Conservation (phyloP, 495 filamentous ascomycete species). For the Aspergillus conjunctus region DNA sequence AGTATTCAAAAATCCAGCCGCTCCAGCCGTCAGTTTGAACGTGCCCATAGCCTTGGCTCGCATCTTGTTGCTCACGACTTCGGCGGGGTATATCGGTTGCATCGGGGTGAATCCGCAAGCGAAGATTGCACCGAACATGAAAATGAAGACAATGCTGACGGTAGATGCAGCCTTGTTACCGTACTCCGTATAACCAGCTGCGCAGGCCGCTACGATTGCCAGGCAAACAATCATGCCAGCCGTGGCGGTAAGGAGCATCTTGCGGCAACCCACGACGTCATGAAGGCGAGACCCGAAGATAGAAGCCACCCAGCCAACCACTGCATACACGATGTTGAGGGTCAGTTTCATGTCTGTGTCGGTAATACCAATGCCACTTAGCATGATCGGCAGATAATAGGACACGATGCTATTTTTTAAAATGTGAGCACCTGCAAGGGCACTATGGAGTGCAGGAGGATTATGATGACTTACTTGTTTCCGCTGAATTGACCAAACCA, state of each 20-base stretch:
- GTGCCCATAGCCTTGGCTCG: constrained; percentile 30
- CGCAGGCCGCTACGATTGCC: constrained; percentile 55
- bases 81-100: constrained; percentile 29
- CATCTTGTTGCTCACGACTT: constrained; percentile 30
- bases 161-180: constrained; percentile 45
- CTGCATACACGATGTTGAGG: constrained; percentile 62
- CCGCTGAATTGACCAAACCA: constrained; percentile 54
- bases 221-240: constrained; percentile 57
- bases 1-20: constrained; percentile 20
- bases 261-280: constrained; percentile 61
- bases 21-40: constrained; percentile 21
- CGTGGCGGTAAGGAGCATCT: constrained; percentile 60
- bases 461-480: constrained; percentile 28
- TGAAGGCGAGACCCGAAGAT: constrained; percentile 64
- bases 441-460: background rate
- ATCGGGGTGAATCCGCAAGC: constrained; percentile 43
- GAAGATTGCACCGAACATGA: constrained; percentile 57
- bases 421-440: background rate
- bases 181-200: constrained; percentile 50
- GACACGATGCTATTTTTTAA: constrained; percentile 22
- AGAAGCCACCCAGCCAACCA: constrained; percentile 62
- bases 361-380: constrained; percentile 41
- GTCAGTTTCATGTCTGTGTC: constrained; percentile 54
- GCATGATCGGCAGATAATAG: constrained; percentile 44
- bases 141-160: constrained; percentile 59